Evolutionary conservation across 108 stramenopile genomes (phyloP).

Genomic region (Cylindrotheca fusiformis): DNA sequence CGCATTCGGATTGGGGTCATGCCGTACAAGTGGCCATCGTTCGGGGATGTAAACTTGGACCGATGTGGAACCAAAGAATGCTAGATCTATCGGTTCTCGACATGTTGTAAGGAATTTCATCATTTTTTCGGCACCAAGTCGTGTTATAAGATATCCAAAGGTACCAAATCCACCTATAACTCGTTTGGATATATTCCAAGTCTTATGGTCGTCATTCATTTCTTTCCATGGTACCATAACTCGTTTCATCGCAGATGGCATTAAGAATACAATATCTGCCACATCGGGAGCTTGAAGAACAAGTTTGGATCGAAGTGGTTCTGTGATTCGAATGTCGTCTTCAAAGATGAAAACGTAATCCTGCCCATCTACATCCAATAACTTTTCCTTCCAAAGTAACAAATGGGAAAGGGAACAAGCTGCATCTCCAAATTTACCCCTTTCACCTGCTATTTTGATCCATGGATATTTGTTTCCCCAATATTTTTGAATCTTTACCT

Average conservation of each 20-base stretch:
- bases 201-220: background rate
- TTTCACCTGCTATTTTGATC: background rate
- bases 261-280: constrained; percentile 7
- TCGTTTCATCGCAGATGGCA: background rate
- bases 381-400: constrained; percentile 9
- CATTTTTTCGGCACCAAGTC: no score
- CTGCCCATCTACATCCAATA: background rate
- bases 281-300: constrained; percentile 4
- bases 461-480: constrained; percentile 3
- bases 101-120: no score
- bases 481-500: background rate
- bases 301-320: background rate
- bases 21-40: no score
- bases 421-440: constrained; percentile 2
- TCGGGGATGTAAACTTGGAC: no score
- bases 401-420: constrained; percentile 6
- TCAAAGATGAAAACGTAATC: constrained; percentile 10
- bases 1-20: no score
- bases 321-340: background rate
- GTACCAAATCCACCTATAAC: constrained; percentile 4
- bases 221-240: constrained; percentile 1
- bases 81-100: constrained; percentile 12
- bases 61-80: no score
- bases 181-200: no score
- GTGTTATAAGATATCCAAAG: constrained; percentile 1